A percentile compares a stretch with the other conserved stretches of the same genome.
Conservation (phyloP, 2,329 filamentous ascomycete genomes). For the Fusarium sp. region DNA sequence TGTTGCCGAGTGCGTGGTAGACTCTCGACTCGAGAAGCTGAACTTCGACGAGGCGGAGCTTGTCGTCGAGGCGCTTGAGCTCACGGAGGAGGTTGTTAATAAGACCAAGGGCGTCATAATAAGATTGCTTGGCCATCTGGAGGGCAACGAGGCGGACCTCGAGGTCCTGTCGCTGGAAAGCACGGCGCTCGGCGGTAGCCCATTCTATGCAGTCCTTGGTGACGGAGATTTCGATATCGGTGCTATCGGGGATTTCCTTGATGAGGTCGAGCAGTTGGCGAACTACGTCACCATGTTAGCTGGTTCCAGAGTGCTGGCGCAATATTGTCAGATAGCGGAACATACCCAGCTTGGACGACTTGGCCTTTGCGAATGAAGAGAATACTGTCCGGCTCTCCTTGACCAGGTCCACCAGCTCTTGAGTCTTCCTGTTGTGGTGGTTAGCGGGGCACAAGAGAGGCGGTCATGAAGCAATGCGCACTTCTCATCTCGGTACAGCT, state of each 20-base stretch:
- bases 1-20: constrained; percentile 97
- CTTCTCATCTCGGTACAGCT: constrained; percentile 92
- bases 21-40: constrained; percentile 96
- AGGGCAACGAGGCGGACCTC: constrained; percentile 93
- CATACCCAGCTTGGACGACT: constrained; percentile 96
- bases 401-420: constrained; percentile 89
- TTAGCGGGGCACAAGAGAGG: constrained; percentile 23
- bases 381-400: constrained; percentile 90
- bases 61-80: constrained; percentile 97
- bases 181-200: constrained; percentile 92
- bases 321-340: neutral
- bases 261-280: constrained; percentile 97
- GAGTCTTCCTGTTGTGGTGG: constrained; percentile 69
- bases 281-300: constrained; percentile 64
- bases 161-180: constrained; percentile 97
- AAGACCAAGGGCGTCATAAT: constrained; percentile 95
- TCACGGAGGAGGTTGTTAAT: constrained; percentile 97
- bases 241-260: constrained; percentile 90
- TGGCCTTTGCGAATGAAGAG: constrained; percentile 97
- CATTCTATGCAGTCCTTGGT: constrained; percentile 99
- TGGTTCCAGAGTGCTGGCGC: constrained; percentile 7
- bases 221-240: constrained; percentile 92
- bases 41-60: constrained; percentile 96
- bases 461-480: constrained; percentile 55
- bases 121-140: constrained; percentile 97